phyloP scores from a whole-genome alignment of 2,329 filamentous ascomycete genomes.

The Fusarium lateritium region DNA sequence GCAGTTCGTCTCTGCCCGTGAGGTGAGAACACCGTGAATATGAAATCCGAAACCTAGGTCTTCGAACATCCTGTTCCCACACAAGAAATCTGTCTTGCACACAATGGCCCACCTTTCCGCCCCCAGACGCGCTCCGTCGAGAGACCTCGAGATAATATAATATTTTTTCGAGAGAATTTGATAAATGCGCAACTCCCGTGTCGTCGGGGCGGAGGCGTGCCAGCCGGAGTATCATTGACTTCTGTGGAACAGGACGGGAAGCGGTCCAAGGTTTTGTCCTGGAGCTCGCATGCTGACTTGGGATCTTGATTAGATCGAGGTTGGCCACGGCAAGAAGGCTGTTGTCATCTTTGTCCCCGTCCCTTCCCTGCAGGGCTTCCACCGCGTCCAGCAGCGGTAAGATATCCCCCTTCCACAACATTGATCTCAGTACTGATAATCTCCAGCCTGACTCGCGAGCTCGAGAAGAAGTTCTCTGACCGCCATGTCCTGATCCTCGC shows the following conservation, averaged over 20 bases:
- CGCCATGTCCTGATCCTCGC: constrained; percentile 99
- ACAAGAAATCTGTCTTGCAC: constrained; percentile 52
- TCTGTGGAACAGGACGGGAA: constrained; percentile 79
- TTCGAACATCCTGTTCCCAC: constrained; percentile 61
- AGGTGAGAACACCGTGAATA: constrained; percentile 81
- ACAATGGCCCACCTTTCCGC: constrained; percentile 40
- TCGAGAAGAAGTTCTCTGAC: constrained; percentile 99
- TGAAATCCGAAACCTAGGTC: constrained; percentile 23
- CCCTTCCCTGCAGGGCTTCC: constrained; percentile 97
- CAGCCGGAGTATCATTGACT: constrained; percentile 59
- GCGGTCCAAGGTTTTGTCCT: constrained; percentile 80
- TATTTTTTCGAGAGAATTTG: constrained; percentile 37
- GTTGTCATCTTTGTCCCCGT: constrained; percentile 99
- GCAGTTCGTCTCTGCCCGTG: constrained; percentile 98
- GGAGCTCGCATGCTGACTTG: constrained; percentile 84
- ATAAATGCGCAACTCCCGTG: constrained; percentile 39
- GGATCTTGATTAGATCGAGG: constrained; percentile 90
- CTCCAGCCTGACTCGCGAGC: constrained; percentile 94
- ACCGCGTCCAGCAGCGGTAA: constrained; percentile 99
- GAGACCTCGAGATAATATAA: constrained; percentile 47
- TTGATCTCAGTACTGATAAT: constrained; percentile 36
- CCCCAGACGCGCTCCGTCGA: constrained; percentile 43
- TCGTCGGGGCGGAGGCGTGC: constrained; percentile 49
- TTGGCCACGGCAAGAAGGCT: constrained; percentile 99
- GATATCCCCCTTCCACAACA: constrained; percentile 52